Evolutionary conservation across 495 filamentous ascomycete species (phyloP), one percentile per base, ranked within the genome.

Genomic region (Chaetomidium leptoderma): DNA sequence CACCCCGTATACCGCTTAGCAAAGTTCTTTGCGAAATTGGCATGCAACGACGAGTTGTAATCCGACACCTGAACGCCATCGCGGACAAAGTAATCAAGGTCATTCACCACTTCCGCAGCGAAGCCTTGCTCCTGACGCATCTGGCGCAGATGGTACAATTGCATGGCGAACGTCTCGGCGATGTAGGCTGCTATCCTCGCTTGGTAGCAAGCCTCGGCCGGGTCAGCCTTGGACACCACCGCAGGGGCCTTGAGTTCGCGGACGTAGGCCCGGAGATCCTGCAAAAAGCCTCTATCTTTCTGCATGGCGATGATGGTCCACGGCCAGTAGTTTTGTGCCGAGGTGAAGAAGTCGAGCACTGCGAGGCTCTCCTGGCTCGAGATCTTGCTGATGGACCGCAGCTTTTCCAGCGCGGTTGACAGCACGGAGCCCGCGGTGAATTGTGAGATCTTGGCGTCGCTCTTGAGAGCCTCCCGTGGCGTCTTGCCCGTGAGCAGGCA

Each of bases 261-360:
- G 26, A 91, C 82, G 66, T 86, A 89, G 24, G 78, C 78, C 13
- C 87, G 80, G 24, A 96, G 79, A 53, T 81, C 76, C 14, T 74
- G 72, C 46, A 97, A 78, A 61, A 96, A 95, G 7, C 72, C 73
- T 26, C 79, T 72, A 66, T 97, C 89, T 54, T 84, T 85, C 48
- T 85, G 84, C 19, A 95, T 70, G 32, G 86, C 81, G 32, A 86
- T 83, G 53, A 91, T 90, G 8, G 89, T 88, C 87, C 93, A 92
- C 10, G 90, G 88, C 92, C 91, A 97, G 63, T 87, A 86, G 70
- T 95, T 92, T 70, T 92, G 90, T 11, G 91, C 87, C 4, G 85
- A 80, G 9, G 86, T 83, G 32, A 97, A 83, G 67, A 97, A 96
- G 59, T 92, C 85, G 14, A 98, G 78, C 67, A 97, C 83, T 0